A percentile compares a stretch with the other conserved stretches of the same genome.
Evolutionary conservation across 1,284 basidiomycete species (phyloP).

Genomic region (Boletus semigastroideus): DNA sequence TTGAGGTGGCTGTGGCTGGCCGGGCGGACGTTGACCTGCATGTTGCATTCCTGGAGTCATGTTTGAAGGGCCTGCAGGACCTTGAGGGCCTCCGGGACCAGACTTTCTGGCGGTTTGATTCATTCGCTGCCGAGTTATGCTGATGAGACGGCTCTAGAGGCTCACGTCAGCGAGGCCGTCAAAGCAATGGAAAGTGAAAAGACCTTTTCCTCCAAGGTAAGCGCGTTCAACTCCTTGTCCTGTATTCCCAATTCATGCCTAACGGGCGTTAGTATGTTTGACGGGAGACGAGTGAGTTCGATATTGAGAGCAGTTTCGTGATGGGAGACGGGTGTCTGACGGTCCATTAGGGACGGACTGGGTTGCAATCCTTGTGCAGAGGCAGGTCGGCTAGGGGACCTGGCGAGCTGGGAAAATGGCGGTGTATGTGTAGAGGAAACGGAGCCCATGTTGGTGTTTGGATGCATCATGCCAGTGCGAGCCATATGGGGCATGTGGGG

Average conservation of each 20-base stretch:
- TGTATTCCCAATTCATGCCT: slow-evolving; percentile 48
- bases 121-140: slow-evolving; percentile 24
- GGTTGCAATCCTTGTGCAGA: slow-evolving; percentile 52
- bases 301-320: slow-evolving; percentile 24
- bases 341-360: slow-evolving; percentile 54
- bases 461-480: slow-evolving; percentile 51
- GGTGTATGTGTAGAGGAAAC: slow-evolving; percentile 43
- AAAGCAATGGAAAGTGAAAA: slow-evolving; percentile 6
- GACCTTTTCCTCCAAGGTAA: slow-evolving; percentile 60
- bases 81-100: slow-evolving; percentile 36
- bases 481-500: slow-evolving; percentile 47
- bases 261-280: slow-evolving; percentile 32
- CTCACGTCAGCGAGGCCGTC: slow-evolving; percentile 12
- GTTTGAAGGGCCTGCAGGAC: slow-evolving; percentile 39
- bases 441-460: slow-evolving; percentile 33
- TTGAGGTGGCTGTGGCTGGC: slow-evolving; percentile 24
- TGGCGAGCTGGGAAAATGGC: slow-evolving; percentile 38
- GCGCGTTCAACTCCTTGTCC: slow-evolving; percentile 47
- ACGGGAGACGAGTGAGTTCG: slow-evolving; percentile 43
- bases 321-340: slow-evolving; percentile 39
- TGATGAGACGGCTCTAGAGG: slow-evolving; percentile 40
- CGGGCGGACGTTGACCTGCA: slow-evolving; percentile 26
- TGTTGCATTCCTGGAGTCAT: slow-evolving; percentile 26
- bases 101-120: slow-evolving; percentile 27
- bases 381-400: slow-evolving; percentile 57